Evolutionary conservation across 352 stramenopile genomes (phyloP), one percentile per base, ranked within the genome.

Genomic region (Globisporangium uncinulatum): DNA sequence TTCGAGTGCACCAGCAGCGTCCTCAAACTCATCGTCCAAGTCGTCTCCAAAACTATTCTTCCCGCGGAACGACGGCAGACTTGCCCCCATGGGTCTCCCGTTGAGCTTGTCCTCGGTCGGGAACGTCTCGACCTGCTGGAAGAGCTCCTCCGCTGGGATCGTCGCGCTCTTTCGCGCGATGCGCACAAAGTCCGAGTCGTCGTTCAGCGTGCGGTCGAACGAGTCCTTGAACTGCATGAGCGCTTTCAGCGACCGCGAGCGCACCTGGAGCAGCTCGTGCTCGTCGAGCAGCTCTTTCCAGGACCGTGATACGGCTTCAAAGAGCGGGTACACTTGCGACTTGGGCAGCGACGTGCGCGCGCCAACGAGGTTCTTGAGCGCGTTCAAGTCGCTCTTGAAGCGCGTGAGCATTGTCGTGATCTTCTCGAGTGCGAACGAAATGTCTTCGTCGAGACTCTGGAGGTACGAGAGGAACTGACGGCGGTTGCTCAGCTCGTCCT

Each of bases 251-350:
- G 80, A 82, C 24, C 76, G 66, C 39, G 80, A 87, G n/a, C 79
- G 76, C 7, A 78, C 76, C 49, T 87, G 71, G 20, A 92, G 45
- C 11, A 92, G 61, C 54, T 89, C 78, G 57, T 93, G 72, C 39
- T 95, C 79, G 32, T 83, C 60, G 2, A 82, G 65, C 5, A 95
- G 62, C 62, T 94, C 83, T 13, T 82, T 72, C 90, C 89, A 98
- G 0, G 89, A 86, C 59, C 71, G 74, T 6, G 86, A 88, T 3
- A 97, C 75, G 13, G 82, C 74, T 63, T 97, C 89, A 63, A 98
- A 98, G 17, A 97, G 85, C 24, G 93, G 93, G 60, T 98, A 98
- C 6, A 98, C 92, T 41, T 97, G 85, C 9, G 92, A 94, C 57
- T 98, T 98, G 24, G 91, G 89, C 56, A 98, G 71, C 31, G 87